A percentile compares a stretch with the other conserved stretches of the same genome.
phyloP scores from a whole-genome alignment of 1,139 yeast genomes.

The Lodderomyces metapsilosis region DNA sequence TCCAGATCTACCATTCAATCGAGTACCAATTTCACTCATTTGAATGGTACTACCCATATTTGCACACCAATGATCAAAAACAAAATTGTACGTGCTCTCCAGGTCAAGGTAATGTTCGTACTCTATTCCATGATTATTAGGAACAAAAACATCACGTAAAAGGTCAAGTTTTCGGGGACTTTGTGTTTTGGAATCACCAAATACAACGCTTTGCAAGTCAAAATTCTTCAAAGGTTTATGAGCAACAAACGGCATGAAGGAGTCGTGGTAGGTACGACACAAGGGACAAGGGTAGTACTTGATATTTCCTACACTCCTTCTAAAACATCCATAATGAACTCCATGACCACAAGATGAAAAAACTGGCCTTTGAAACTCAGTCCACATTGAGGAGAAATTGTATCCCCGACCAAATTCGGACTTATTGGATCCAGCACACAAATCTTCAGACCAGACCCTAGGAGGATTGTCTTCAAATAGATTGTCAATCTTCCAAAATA shows the following conservation, averaged over 20 bases:
- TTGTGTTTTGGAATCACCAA: neutral
- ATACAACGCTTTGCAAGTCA: neutral
- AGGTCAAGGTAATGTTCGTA: neutral
- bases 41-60: constrained; percentile 56
- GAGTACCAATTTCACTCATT: constrained; percentile 54
- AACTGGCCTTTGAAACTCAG: constrained; percentile 27
- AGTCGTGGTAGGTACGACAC: constrained; percentile 51
- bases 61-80: constrained; percentile 17
- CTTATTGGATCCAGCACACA: constrained; percentile 13
- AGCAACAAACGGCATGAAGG: neutral
- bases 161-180: neutral
- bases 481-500: constrained; percentile 41
- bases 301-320: constrained; percentile 26
- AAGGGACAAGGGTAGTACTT: constrained; percentile 56
- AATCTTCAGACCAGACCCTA: constrained; percentile 20
- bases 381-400: constrained; percentile 3
- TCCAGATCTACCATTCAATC: constrained; percentile 40
- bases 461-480: constrained; percentile 21
- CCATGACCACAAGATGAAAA: constrained; percentile 69
- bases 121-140: neutral
- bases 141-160: neutral
- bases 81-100: neutral
- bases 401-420: constrained; percentile 29
- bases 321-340: constrained; percentile 59
- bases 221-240: neutral